Percentiles rank a stretch among this genome's conserved stretches.
These are phyloP conservation scores for Neopestalotiopsis clavispora DNA, from an alignment of 2,329 filamentous ascomycete genomes.

Conservation along the genomic window DNA sequence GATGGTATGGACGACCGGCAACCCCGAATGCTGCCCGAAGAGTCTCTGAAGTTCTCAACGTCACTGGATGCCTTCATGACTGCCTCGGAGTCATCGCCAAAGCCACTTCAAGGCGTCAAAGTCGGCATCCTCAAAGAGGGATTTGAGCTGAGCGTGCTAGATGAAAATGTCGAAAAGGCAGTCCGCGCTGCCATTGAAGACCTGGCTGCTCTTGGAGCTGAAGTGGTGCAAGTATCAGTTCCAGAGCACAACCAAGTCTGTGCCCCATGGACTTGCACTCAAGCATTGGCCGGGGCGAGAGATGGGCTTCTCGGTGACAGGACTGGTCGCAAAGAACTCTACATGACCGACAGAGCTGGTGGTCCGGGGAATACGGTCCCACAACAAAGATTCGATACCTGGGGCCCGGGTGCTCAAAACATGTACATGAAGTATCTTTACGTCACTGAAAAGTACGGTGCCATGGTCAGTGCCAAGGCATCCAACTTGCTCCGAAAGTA, in stretches of 20 bases:
- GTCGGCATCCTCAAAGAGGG: slow-evolving; percentile 37
- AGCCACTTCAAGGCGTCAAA: slow-evolving; percentile 26
- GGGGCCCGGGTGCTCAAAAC: slow-evolving; percentile 18
- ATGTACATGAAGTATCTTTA: slow-evolving; percentile 31
- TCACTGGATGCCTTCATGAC: slow-evolving; percentile 20
- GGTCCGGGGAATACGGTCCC: neutral
- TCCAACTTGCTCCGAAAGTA: slow-evolving; percentile 30
- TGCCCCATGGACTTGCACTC: slow-evolving; percentile 23
- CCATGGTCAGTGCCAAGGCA: slow-evolving; percentile 26
- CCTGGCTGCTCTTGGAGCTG: slow-evolving; percentile 33
- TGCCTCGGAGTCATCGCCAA: slow-evolving; percentile 15
- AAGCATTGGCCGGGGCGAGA: slow-evolving; percentile 12
- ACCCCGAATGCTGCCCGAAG: slow-evolving; percentile 19
- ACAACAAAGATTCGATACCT: neutral
- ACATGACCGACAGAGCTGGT: slow-evolving; percentile 11
- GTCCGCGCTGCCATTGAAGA: slow-evolving; percentile 31
- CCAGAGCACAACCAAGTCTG: slow-evolving; percentile 32
- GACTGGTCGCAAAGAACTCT: neutral
- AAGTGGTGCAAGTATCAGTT: slow-evolving; percentile 33
- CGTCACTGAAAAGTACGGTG: slow-evolving; percentile 29
- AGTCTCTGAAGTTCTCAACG: slow-evolving; percentile 25
- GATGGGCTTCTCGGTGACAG: slow-evolving; percentile 9
- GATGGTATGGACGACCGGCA: slow-evolving; percentile 40
- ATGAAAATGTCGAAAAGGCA: slow-evolving; percentile 27
- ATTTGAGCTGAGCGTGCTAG: slow-evolving; percentile 29